Base-by-base conservation (phyloP, 345 rosid species). In the Brassica napus region DNA sequence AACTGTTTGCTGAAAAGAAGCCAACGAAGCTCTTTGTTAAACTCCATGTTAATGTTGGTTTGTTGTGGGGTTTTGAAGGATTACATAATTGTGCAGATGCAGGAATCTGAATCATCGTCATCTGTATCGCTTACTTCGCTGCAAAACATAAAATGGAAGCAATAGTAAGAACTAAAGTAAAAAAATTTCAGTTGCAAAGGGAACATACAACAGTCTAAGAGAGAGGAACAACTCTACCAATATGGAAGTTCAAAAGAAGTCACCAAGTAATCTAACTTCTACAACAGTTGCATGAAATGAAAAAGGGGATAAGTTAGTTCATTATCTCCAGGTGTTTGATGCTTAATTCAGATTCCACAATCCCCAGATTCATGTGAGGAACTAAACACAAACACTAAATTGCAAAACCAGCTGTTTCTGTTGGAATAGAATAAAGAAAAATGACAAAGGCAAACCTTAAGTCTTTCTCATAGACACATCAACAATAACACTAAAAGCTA, bases 1-100 rank as follows among this genome's bases (percentile, higher is more conserved):
- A 62, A 77, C 66, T 64, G 69, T 9, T 34, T 52, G 76, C 54
- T 82, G 58, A 60, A 57, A 72, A 61, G 72, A 77, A 18, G 83
- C 68, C 55, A 66, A 52, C 73, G 42, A 70, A 70, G 63, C 76
- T 76, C 77, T 32, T 18, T 54, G 79, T 69, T 80, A 74, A 78
- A 54, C 72, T 75, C 83, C 75, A 75, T 75, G 76, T 65, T 76
- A 81, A 65, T 81, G 73, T 77, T 55, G 65, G 32, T n/a, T 31
- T 67, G 4, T 70, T 65, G 76, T 3, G 54, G 7, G 61, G 47
- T 52, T 67, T 21, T 65, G 32, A 16, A 35, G 57, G 79, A 77
- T 89, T 91, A 94, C 99, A 95, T 93, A 84, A 95, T 86, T 65
- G 79, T 86, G 85, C 99, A 95, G 55, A 88, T 78, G 84, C 99